phyloP scores from a whole-genome alignment of 306 rosid genomes.

The Glycine tomentella region DNA sequence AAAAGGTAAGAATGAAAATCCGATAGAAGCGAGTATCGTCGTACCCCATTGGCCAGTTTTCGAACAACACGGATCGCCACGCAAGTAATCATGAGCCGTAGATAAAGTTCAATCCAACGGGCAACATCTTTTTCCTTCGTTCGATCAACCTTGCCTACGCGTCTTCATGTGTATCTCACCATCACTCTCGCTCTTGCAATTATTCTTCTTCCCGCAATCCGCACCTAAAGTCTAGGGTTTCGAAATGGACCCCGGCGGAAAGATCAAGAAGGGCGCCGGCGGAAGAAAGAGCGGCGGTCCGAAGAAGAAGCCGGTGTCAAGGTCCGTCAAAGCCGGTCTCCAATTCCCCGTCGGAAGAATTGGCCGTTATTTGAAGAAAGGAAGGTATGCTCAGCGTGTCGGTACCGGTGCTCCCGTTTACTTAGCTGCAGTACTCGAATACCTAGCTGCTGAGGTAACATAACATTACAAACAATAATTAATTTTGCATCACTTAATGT shows the following conservation, averaged over 20 bases:
- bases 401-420: slow-evolving; percentile 75
- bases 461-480: too few relatives aligned
- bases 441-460: slow-evolving; percentile 73
- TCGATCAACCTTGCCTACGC: neutral
- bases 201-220: neutral
- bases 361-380: slow-evolving; percentile 67
- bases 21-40: neutral
- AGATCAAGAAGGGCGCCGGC: slow-evolving; percentile 61
- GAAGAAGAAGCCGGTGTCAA: slow-evolving; percentile 66
- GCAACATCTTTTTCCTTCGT: too few relatives aligned
- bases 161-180: neutral
- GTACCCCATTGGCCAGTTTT: too few relatives aligned
- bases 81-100: neutral
- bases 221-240: neutral
- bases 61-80: neutral
- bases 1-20: neutral
- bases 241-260: slow-evolving; percentile 58
- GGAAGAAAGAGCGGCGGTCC: slow-evolving; percentile 66
- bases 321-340: slow-evolving; percentile 73
- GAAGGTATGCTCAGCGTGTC: slow-evolving; percentile 66
- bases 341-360: slow-evolving; percentile 85
- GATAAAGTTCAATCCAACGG: neutral
- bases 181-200: neutral
- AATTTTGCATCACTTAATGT: neutral
- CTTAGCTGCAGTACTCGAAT: slow-evolving; percentile 77